Conservation (phyloP, 495 filamentous ascomycete genomes). For the Neurospora cerealis region DNA sequence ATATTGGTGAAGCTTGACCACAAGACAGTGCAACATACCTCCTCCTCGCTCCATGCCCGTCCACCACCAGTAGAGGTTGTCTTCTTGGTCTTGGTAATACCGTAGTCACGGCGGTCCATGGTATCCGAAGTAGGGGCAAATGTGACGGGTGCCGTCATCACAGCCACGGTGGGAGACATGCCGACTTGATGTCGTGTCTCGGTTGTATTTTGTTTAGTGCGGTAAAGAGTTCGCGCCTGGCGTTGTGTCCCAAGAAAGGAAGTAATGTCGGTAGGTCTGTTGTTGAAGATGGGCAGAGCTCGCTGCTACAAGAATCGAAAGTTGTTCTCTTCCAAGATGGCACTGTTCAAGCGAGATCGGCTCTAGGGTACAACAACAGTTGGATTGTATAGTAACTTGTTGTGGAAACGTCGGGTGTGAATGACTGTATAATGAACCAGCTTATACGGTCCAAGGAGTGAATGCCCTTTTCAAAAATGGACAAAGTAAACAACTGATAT, state of each 20-base stretch:
- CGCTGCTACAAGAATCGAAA: constrained; percentile 27
- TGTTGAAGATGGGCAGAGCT: constrained; percentile 23
- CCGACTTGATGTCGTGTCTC: constrained; percentile 7
- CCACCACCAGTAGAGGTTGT: constrained; percentile 58
- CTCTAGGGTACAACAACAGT: not conserved
- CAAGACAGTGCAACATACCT: constrained; percentile 39
- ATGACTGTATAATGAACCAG: constrained; percentile 27
- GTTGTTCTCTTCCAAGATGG: constrained; percentile 16
- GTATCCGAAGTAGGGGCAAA: constrained; percentile 39
- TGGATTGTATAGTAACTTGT: not conserved
- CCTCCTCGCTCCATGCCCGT: constrained; percentile 67
- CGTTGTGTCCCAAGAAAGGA: constrained; percentile 24
- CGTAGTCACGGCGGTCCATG: constrained; percentile 43
- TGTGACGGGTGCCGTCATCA: constrained; percentile 29
- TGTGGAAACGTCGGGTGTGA: not conserved
- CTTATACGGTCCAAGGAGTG: constrained; percentile 36
- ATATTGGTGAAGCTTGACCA: not conserved
- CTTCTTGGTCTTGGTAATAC: constrained; percentile 51
- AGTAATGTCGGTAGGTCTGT: constrained; percentile 7
- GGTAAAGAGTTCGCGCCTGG: constrained; percentile 16
- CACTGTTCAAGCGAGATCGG: constrained; percentile 5
- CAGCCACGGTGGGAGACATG: constrained; percentile 40
- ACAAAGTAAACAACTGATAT: constrained; percentile 47
- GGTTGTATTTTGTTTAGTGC: constrained; percentile 3
- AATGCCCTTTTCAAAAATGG: constrained; percentile 32